These are phyloP conservation scores for Venturiaceae sp. DNA, from an alignment of 2,329 filamentous ascomycete species.

Conservation along the genomic window DNA sequence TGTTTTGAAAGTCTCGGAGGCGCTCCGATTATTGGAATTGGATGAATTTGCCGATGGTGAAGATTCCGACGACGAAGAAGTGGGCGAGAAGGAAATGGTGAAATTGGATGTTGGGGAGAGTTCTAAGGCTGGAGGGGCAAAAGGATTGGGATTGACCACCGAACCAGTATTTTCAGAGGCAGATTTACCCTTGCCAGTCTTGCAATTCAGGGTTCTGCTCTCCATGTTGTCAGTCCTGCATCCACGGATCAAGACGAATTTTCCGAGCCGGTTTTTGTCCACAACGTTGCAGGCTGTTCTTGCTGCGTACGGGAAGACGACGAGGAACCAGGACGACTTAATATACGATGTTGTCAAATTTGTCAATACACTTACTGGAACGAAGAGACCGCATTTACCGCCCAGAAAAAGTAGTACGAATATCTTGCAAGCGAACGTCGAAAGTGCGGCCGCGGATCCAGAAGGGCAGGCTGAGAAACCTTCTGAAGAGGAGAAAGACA, in stretches of 20 bases:
- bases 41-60: slow-evolving; percentile 37
- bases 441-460: slow-evolving; percentile 41
- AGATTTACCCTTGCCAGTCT: slow-evolving; percentile 29
- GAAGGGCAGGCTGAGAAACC: slow-evolving; percentile 40
- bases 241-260: slow-evolving; percentile 64
- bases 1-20: slow-evolving; percentile 70
- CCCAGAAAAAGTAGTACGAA: slow-evolving; percentile 44
- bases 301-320: slow-evolving; percentile 51
- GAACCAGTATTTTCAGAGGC: slow-evolving; percentile 18
- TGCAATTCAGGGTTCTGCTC: slow-evolving; percentile 59
- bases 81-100: slow-evolving; percentile 21
- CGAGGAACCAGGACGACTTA: slow-evolving; percentile 49
- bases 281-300: slow-evolving; percentile 66
- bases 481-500: slow-evolving; percentile 43
- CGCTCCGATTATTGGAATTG: slow-evolving; percentile 51
- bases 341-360: slow-evolving; percentile 62
- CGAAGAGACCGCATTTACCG: slow-evolving; percentile 56
- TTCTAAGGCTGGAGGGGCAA: slow-evolving; percentile 1
- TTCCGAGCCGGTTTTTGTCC: slow-evolving; percentile 69
- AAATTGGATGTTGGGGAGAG: slow-evolving; percentile 14
- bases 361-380: slow-evolving; percentile 57
- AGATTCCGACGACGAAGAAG: slow-evolving; percentile 54
- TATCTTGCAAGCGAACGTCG: slow-evolving; percentile 21
- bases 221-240: slow-evolving; percentile 66
- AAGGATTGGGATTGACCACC: not conserved